A percentile compares a stretch with the other conserved stretches of the same genome.
Evolutionary conservation across 2,329 filamentous ascomycete genomes (phyloP).

Genomic region (Chaetoscypha palmicola): DNA sequence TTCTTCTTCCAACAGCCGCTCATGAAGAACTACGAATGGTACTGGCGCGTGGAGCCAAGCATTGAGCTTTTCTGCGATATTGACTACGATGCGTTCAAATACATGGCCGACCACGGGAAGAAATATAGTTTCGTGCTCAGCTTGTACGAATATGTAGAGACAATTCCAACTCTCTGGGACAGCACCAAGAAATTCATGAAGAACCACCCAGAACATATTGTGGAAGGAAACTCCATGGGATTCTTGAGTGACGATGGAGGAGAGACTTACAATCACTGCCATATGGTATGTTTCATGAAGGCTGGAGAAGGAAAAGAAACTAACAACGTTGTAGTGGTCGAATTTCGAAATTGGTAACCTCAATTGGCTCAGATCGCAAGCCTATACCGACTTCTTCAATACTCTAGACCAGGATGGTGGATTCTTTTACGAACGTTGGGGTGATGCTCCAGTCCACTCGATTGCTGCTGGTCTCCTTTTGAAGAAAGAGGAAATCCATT

Average conservation of each 20-base stretch:
- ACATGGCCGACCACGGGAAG: constrained; percentile 92
- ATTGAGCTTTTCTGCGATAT: constrained; percentile 96
- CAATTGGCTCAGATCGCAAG: constrained; percentile 82
- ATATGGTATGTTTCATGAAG: constrained; percentile 63
- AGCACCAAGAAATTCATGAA: constrained; percentile 92
- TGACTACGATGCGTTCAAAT: constrained; percentile 91
- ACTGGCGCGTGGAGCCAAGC: constrained; percentile 98
- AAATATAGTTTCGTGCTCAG: constrained; percentile 97
- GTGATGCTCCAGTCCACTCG: constrained; percentile 96
- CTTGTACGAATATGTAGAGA: constrained; percentile 93
- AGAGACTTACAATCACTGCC: constrained; percentile 91
- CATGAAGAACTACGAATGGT: constrained; percentile 97
- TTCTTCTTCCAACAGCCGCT: constrained; percentile 97
- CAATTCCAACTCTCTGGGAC: constrained; percentile 89
- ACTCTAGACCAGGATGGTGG: constrained; percentile 83
- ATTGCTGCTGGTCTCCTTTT: constrained; percentile 84
- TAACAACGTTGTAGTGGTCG: constrained; percentile 67
- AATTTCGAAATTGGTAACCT: constrained; percentile 97
- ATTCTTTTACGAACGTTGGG: constrained; percentile 99
- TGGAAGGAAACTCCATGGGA: constrained; percentile 74
- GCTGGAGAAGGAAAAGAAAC: constrained; percentile 16
- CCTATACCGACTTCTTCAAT: constrained; percentile 88
- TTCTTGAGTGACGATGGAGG: constrained; percentile 91
- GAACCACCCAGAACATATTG: constrained; percentile 82
- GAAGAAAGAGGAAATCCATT: constrained; percentile 90